phyloP scores from a whole-genome alignment of 345 rosid species.

The Triadica sebifera region DNA sequence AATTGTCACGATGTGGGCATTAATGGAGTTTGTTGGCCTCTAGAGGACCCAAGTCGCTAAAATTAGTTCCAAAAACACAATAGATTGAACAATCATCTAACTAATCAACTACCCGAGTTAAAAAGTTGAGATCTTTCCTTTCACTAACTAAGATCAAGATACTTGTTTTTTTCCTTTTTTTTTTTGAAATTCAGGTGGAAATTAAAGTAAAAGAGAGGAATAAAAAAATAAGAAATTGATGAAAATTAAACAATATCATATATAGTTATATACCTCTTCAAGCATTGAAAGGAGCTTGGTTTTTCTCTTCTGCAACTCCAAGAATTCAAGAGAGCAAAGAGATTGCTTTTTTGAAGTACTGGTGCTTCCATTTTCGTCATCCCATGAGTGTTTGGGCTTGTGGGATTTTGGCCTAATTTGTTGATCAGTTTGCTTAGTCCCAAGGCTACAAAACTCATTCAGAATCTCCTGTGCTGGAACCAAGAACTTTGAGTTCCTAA shows the following conservation, averaged over 20 bases:
- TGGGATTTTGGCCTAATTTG: constrained; percentile 37
- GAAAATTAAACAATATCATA: no score
- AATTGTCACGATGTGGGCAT: constrained; percentile 49
- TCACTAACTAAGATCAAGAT: constrained; percentile 11
- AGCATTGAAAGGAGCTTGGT: constrained; percentile 85
- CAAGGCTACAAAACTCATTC: constrained; percentile 90
- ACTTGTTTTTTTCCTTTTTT: no score
- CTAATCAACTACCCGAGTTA: constrained; percentile 27
- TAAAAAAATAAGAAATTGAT: no score
- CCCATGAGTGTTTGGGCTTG: constrained; percentile 46
- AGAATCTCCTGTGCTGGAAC: constrained; percentile 76
- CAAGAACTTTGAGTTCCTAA: constrained; percentile 64
- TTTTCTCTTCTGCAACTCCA: constrained; percentile 90
- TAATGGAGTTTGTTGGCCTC: no score
- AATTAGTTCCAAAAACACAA: constrained; percentile 50
- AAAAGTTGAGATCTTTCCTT: constrained; percentile 18
- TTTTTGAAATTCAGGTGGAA: no score
- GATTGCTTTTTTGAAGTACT: constrained; percentile 56
- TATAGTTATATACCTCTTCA: constrained; percentile 64
- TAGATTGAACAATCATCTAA: constrained; percentile 10
- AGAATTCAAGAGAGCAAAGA: constrained; percentile 72
- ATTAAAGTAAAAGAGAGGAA: no score
- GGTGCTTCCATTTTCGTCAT: constrained; percentile 45
- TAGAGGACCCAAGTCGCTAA: constrained; percentile 70
- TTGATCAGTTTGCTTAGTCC: constrained; percentile 50